phyloP scores from a whole-genome alignment of 2,329 filamentous ascomycete genomes.

The Trichoderma hamatum region DNA sequence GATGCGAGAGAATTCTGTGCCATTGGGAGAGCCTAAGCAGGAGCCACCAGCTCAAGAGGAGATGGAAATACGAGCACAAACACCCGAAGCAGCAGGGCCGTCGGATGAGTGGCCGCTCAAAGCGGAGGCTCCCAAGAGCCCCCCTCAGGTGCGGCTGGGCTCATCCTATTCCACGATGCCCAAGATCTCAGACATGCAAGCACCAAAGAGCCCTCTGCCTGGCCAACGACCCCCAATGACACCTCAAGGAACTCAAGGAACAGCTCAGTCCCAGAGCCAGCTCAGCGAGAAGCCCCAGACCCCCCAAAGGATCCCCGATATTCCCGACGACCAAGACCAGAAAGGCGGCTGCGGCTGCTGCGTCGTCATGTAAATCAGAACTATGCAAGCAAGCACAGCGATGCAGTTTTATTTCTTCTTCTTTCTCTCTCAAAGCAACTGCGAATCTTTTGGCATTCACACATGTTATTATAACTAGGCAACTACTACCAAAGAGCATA shows the following conservation, averaged over 20 bases:
- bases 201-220: slow-evolving; percentile 41
- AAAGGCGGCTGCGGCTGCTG: slow-evolving; percentile 55
- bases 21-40: slow-evolving; percentile 25
- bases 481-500: slow-evolving; percentile 19
- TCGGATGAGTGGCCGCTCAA: slow-evolving; percentile 64
- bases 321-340: slow-evolving; percentile 43
- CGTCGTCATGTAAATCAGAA: slow-evolving; percentile 50
- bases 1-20: slow-evolving; percentile 35
- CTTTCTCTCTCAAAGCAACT: background rate
- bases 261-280: slow-evolving; percentile 33
- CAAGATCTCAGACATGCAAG: slow-evolving; percentile 51
- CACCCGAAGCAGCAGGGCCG: slow-evolving; percentile 40
- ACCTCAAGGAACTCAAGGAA: slow-evolving; percentile 45
- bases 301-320: slow-evolving; percentile 27
- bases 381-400: background rate
- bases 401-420: slow-evolving; percentile 2
- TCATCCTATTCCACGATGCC: slow-evolving; percentile 66
- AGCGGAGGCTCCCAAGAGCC: slow-evolving; percentile 46
- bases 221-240: slow-evolving; percentile 51
- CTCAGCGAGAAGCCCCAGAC: slow-evolving; percentile 28
- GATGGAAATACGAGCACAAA: slow-evolving; percentile 32
- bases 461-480: slow-evolving; percentile 17
- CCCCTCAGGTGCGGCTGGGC: slow-evolving; percentile 49
- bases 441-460: background rate
- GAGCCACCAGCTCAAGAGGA: slow-evolving; percentile 29